phyloP scores from a whole-genome alignment of 2,329 filamentous ascomycete species.

The Cercospora sp. region DNA sequence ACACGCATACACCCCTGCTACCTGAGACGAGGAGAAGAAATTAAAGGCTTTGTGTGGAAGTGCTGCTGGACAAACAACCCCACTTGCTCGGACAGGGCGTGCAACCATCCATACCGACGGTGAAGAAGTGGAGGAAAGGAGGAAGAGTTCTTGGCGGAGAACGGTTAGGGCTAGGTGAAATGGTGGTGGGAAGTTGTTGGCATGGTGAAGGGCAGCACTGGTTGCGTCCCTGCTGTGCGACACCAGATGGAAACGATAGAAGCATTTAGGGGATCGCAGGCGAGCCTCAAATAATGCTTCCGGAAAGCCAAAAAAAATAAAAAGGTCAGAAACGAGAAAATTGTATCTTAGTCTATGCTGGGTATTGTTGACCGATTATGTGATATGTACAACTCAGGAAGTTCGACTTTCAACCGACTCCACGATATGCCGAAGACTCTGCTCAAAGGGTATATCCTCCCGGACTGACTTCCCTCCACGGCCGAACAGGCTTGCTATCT shows the following conservation, averaged over 20 bases:
- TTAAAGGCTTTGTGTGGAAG: neutral
- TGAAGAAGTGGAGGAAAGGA: neutral
- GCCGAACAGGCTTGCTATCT: slow-evolving; percentile 74
- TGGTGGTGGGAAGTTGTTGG: neutral
- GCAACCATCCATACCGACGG: neutral
- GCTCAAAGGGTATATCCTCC: slow-evolving; percentile 34
- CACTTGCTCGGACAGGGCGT: neutral
- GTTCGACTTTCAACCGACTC: neutral
- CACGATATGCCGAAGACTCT: neutral
- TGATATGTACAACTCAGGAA: slow-evolving; percentile 2
- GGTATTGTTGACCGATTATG: neutral
- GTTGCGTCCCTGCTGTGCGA: neutral
- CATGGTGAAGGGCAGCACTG: neutral
- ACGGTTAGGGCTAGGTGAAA: neutral
- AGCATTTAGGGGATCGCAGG: neutral
- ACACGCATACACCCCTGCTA: neutral
- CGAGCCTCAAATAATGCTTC: neutral
- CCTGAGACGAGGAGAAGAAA: neutral
- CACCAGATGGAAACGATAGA: neutral
- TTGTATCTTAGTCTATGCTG: too few relatives aligned
- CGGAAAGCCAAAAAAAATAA: too few relatives aligned
- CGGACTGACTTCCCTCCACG: slow-evolving; percentile 63
- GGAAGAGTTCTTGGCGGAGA: neutral
- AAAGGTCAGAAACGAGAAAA: too few relatives aligned
- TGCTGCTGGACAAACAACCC: neutral